Base-by-base conservation (phyloP, 768 basidiomycete genomes). In the Imleria badia region DNA sequence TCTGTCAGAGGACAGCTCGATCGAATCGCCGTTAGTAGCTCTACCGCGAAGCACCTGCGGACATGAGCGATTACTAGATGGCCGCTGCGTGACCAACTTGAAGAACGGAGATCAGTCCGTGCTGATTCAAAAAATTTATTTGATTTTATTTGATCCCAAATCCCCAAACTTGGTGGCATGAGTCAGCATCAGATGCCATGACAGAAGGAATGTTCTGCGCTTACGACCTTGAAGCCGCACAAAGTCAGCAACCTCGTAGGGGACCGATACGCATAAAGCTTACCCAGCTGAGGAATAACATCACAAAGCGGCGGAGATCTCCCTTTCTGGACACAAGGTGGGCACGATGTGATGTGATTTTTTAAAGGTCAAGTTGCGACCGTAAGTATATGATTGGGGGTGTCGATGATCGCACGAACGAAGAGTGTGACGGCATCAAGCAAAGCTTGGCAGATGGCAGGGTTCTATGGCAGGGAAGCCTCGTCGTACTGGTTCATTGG, bases 21-120 rank as follows among this genome's bases (percentile, higher is more conserved):
- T 44, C n/a, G 29, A 39, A 43, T 34, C 31, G 9, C 45, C 51
- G 50, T 38, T 53, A 7, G 42, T 33, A 53, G 22, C 57, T 52
- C 54, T 60, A 60, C 62, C 62, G 62, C 63, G 62, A 64, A 64
- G 63, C 63, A 48, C 45, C 39, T 46, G 54, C 52, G 51, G 53
- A 63, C 6, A 46, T 60, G 61, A 39, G 41, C 52, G 48, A 39
- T 39, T 36, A 56, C 20, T 26, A 12, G 23, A 40, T n/a, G 22
- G 23, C 22, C 26, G n/a, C n/a, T 44, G 40, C 7, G 23, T 31
- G n/a, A 50, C 19, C 7, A 35, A 30, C n/a, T n/a, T n/a, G n/a
- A n/a, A n/a, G n/a, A 41, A 49, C 60, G 45, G 60, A 42, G 45
- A 56, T 50, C 39, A 59, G 38, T 34, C 60, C 48, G 45, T 26